Evolutionary conservation across 306 rosid species (phyloP), one percentile per base, ranked within the genome.

Genomic region (Ormosia emarginata): DNA sequence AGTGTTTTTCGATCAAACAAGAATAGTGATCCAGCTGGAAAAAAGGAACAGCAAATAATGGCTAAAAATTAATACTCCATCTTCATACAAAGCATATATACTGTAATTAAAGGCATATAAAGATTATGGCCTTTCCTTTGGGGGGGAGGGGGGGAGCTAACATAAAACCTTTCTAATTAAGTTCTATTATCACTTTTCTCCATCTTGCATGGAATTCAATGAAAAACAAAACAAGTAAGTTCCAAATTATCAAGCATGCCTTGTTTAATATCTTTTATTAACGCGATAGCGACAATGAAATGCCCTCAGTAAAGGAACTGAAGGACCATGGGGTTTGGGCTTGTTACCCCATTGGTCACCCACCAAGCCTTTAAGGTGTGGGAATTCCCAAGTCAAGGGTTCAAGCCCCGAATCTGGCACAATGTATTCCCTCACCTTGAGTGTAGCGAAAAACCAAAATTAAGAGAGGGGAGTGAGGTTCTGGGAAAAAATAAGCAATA

Each of bases 1-100:
- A 91, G 88, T 68, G 87, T 86, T 83, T 90, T 93, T 72, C 94
- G 87, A 82, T 93, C 88, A 83, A 91, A 91, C 70, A 93, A 89
- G 88, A 88, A 91, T 85, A 91, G 71, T 36, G 97, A 89, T 58
- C 95, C 97, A 81, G 88, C 97, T 93, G 89, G 32, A 70, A 77
- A 79, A 50, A 75, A 37, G 39, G 24, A 76, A 81, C 4, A 74
- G 12, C 6, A 69, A 15, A 67, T 59, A 78, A 77, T 61, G 61
- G 53, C 74, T 57, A 49, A 61, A 71, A 13, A 34, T 64, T 63
- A 81, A 41, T 12, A 17, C 4, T 49, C 39, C 29, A 24, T 62
- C 71, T 44, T 39, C 49, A 8, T 67, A 67, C 18, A 36, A 65
- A 24, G 40, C 53, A 71, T 50, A 36, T 59, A 40, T 17, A 43